phyloP scores from a whole-genome alignment of 306 rosid genomes.

The Trichosanthes cucumerina region DNA sequence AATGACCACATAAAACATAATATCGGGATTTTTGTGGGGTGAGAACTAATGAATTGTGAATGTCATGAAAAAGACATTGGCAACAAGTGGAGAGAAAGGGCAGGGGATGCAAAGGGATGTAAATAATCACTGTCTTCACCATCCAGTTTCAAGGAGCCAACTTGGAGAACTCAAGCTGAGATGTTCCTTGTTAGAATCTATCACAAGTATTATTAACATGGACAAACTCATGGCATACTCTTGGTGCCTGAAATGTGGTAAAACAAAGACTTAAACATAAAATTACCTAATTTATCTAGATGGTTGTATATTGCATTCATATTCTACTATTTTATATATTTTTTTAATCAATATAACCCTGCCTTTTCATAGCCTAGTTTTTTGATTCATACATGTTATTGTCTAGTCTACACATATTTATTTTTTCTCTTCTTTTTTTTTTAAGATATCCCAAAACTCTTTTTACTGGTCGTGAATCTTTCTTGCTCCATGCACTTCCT shows the following conservation, averaged over 20 bases:
- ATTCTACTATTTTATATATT: background rate
- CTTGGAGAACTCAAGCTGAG: background rate
- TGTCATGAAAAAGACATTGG: background rate
- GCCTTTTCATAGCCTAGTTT: background rate
- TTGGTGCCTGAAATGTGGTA: background rate
- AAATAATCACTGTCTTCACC: background rate
- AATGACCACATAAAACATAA: background rate
- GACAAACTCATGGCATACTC: background rate
- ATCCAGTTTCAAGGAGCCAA: background rate
- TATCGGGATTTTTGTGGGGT: background rate
- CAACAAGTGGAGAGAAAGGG: background rate
- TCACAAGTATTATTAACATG: background rate
- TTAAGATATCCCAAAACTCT: background rate
- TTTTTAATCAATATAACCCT: background rate
- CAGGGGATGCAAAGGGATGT: background rate
- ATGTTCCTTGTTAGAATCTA: background rate
- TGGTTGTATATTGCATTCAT: background rate
- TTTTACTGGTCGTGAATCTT: background rate
- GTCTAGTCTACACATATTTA: background rate
- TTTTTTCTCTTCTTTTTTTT: background rate
- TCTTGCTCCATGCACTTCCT: background rate
- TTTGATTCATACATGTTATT: background rate
- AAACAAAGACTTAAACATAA: background rate
- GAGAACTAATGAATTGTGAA: background rate
- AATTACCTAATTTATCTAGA: background rate